These are phyloP conservation scores for Trichoderma sp. DNA, from an alignment of 2,329 filamentous ascomycete species.

Conservation along the genomic window DNA sequence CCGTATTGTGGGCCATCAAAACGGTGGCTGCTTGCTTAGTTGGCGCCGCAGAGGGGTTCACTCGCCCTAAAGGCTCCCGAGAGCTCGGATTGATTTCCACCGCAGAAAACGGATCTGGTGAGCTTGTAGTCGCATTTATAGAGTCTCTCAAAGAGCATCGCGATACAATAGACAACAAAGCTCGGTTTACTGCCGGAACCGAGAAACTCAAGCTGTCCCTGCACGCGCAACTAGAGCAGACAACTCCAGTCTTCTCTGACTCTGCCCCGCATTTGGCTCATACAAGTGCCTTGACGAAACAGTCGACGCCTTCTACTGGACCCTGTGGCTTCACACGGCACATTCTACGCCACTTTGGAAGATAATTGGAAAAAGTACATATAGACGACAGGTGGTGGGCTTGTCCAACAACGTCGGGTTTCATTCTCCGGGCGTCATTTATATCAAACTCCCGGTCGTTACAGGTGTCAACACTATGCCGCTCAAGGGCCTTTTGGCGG, in stretches of 20 bases:
- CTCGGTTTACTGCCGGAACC: neutral
- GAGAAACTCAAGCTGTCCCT: neutral
- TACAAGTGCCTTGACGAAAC: neutral
- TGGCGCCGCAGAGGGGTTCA: constrained; percentile 6
- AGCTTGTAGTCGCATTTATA: constrained; percentile 3
- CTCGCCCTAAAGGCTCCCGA: constrained; percentile 17
- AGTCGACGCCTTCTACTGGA: neutral
- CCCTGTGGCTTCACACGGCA: neutral
- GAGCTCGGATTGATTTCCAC: constrained; percentile 14
- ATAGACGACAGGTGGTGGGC: neutral
- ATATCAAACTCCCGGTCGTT: neutral
- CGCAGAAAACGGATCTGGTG: neutral
- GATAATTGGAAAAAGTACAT: neutral
- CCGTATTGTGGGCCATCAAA: constrained; percentile 18
- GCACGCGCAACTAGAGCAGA: neutral
- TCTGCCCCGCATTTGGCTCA: constrained; percentile 7
- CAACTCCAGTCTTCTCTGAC: neutral
- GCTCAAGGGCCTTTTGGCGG: constrained; percentile 59
- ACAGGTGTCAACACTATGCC: constrained; percentile 41
- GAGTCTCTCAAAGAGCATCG: neutral
- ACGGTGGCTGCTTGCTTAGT: constrained; percentile 5
- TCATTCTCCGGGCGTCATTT: neutral
- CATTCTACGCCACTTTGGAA: neutral
- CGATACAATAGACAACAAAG: neutral
- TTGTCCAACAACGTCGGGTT: neutral